Evolutionary conservation across 805 yeast genomes (phyloP), one percentile per base, ranked within the genome.

Genomic region (Metschnikowia aberdeeniae): DNA sequence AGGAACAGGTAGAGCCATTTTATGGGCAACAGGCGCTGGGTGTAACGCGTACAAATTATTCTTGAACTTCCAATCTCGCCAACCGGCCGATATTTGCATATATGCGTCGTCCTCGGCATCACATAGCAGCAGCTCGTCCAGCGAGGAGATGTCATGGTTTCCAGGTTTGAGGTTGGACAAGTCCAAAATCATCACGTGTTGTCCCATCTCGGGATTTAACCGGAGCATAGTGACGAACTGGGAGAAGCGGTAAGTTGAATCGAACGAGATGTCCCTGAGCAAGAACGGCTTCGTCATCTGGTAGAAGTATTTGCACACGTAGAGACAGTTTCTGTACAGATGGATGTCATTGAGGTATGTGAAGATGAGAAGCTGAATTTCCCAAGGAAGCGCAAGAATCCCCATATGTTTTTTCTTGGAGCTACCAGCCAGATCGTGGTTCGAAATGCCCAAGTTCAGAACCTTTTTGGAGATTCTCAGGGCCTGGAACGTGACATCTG

Each of bases 41-140:
- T 56, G 62, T 34, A 64, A 49, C 1, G 71, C 58, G 57, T 83
- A 84, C 30, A 86, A 61, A 62, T 84, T 89, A 42, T 76, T 77
- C 50, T 87, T 75, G 56, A 76, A 83, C 57, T 87, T 84, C 95
- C 96, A 89, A 61, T 89, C 96, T 59, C 96, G 75, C 97, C 97
- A 89, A 8, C 92, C 84, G 0, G 96, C 96, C 41, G 77, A 64
- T 1, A 82, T 46, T 30, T 37, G 46, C 5, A 45, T 33, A 4
- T 44, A n/a, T 11, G 32, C 19, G 30, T 31, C 42, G 29, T 41
- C 50, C 6, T 11, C 32, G 13, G 40, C 34, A n/a, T 34, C 37
- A 14, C 41, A 42, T 7, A 7, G 36, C 13, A 44, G 47, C 8
- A 44, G 52, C 6, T 44, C 57, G 19, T 13, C 34, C 17, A 29